phyloP scores from a whole-genome alignment of 495 filamentous ascomycete species.

The Wilcoxina mikolae region DNA sequence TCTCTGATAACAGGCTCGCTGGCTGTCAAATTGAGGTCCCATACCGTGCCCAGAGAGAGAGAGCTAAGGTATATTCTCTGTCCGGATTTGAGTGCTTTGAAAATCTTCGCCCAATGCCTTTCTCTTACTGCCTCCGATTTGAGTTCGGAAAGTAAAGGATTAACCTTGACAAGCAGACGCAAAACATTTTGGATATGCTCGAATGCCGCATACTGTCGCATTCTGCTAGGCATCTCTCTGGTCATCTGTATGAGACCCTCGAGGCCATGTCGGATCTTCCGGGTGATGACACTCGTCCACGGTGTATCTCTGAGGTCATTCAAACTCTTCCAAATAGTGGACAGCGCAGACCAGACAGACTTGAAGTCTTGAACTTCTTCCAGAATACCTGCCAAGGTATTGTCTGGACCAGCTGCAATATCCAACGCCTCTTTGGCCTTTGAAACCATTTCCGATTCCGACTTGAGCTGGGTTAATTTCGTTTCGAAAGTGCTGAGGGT shows the following conservation, averaged over 20 bases:
- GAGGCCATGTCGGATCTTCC: conserved; percentile 75
- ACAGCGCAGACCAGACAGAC: conserved; percentile 88
- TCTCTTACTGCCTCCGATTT: conserved; percentile 95
- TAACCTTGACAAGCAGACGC: conserved; percentile 78
- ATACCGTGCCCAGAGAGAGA: conserved; percentile 89
- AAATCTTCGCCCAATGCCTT: conserved; percentile 93
- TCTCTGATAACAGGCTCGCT: conserved; percentile 77
- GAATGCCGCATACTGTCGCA: conserved; percentile 98
- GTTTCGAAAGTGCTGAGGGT: conserved; percentile 67
- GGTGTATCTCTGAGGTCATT: conserved; percentile 82
- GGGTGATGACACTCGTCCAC: conserved; percentile 84
- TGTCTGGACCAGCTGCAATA: conserved; percentile 62
- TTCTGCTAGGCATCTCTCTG: conserved; percentile 97
- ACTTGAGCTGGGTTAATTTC: conserved; percentile 63
- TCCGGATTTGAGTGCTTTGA: conserved; percentile 79
- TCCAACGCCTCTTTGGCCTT: conserved; percentile 95
- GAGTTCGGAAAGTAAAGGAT: conserved; percentile 71
- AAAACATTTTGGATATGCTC: conserved; percentile 89
- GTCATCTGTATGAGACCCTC: conserved; percentile 93
- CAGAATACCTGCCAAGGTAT: conserved; percentile 59
- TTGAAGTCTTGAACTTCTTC: conserved; percentile 98
- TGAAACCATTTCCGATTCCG: conserved; percentile 82
- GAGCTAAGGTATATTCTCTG: conserved; percentile 84
- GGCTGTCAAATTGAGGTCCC: conserved; percentile 80
- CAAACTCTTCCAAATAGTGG: conserved; percentile 91